Percentiles rank a stretch among this genome's conserved stretches.
Evolutionary conservation across 2,329 filamentous ascomycete genomes (phyloP).

Genomic region (Ophiosphaerella korrae): DNA sequence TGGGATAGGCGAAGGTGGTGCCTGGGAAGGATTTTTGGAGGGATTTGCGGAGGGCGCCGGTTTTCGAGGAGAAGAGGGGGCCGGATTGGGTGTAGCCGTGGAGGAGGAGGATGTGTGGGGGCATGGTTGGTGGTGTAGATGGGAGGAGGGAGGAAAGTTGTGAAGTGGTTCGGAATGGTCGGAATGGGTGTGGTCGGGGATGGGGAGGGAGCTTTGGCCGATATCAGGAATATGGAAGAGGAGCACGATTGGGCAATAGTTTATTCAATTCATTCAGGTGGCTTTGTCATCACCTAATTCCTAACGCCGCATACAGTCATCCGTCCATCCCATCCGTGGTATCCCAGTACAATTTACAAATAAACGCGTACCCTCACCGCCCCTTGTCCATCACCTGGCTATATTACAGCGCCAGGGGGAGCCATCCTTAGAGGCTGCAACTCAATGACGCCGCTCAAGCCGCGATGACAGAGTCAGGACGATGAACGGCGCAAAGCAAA

Average conservation of each 20-base stretch:
- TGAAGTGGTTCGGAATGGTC: background rate
- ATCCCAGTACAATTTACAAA: background rate
- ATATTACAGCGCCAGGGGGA: constrained; percentile 22
- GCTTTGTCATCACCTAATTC: background rate
- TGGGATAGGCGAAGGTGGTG: constrained; percentile 55
- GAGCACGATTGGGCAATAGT: too few relatives aligned
- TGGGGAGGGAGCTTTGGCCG: too few relatives aligned
- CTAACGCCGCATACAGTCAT: constrained; percentile 2
- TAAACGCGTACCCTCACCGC: too few relatives aligned
- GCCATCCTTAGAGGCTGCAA: constrained; percentile 25
- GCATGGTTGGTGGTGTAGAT: constrained; percentile 14
- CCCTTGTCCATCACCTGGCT: constrained; percentile 17
- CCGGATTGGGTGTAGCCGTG: constrained; percentile 90
- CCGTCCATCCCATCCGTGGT: background rate
- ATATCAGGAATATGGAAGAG: too few relatives aligned
- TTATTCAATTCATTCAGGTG: too few relatives aligned
- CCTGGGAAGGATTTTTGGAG: constrained; percentile 73
- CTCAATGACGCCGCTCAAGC: constrained; percentile 24
- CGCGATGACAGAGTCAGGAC: constrained; percentile 9
- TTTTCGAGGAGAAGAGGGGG: constrained; percentile 82
- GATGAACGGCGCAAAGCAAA: background rate
- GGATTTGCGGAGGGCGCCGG: constrained; percentile 81
- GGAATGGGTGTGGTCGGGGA: background rate
- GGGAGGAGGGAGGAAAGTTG: background rate
- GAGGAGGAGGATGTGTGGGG: constrained; percentile 52